Percentiles rank a stretch among this genome's conserved stretches.
These are phyloP conservation scores for Diaporthe vexans DNA, from an alignment of 2,329 filamentous ascomycete species.

Conservation along the genomic window DNA sequence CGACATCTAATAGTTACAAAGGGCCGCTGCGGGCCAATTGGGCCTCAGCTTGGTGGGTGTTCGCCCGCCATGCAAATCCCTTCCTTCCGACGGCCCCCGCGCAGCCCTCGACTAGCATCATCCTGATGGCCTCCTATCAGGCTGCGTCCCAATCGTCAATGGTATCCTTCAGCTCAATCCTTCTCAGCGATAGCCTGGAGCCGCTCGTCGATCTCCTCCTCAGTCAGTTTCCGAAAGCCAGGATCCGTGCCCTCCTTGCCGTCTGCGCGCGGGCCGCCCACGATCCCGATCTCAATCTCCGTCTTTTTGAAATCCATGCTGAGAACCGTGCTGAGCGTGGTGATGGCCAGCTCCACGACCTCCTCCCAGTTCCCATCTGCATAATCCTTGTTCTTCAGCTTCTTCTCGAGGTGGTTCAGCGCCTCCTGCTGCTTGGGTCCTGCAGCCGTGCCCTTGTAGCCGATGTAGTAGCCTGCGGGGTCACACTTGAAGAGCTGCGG, in stretches of 20 bases:
- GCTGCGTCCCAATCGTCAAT: not conserved
- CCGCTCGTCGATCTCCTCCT: slow-evolving; percentile 98
- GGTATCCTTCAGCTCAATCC: slow-evolving; percentile 74
- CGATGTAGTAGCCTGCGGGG: slow-evolving; percentile 96
- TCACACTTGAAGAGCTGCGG: slow-evolving; percentile 99
- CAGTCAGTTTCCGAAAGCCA: slow-evolving; percentile 88
- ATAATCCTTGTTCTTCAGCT: slow-evolving; percentile 98
- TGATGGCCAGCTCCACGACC: slow-evolving; percentile 96
- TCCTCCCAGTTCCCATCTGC: slow-evolving; percentile 96
- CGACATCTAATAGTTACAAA: slow-evolving; percentile 38
- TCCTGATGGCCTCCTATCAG: slow-evolving; percentile 26
- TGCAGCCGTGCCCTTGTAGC: slow-evolving; percentile 97
- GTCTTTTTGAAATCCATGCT: slow-evolving; percentile 99
- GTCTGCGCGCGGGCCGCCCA: slow-evolving; percentile 86
- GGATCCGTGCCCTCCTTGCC: slow-evolving; percentile 86
- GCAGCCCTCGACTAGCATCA: slow-evolving; percentile 22
- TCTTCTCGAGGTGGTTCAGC: slow-evolving; percentile 98
- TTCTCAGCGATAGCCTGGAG: slow-evolving; percentile 99
- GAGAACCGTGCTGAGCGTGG: slow-evolving; percentile 93
- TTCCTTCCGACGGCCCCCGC: slow-evolving; percentile 23
- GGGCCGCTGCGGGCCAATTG: slow-evolving; percentile 9
- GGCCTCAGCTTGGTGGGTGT: slow-evolving; percentile 26
- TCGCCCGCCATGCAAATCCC: slow-evolving; percentile 11
- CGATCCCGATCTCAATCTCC: slow-evolving; percentile 95
- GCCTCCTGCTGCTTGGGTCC: slow-evolving; percentile 99